Evolutionary conservation across 108 stramenopile genomes (phyloP).

Genomic region (Nitzschia sp.): DNA sequence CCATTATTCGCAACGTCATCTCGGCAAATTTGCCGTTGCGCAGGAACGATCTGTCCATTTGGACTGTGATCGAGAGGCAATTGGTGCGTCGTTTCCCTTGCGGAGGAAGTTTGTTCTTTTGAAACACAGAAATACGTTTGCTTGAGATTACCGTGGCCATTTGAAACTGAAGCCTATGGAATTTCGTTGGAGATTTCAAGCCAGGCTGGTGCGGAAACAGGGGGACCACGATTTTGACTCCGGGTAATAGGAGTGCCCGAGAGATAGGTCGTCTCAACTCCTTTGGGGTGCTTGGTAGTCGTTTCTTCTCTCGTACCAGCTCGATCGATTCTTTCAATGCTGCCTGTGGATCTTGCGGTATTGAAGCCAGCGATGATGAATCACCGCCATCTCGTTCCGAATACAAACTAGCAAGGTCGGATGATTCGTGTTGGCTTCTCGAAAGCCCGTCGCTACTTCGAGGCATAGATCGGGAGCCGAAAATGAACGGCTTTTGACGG

Average conservation of each 20-base stretch:
- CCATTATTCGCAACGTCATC: conserved; percentile 77
- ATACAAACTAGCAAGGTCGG: not conserved
- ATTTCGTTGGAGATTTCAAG: conserved; percentile 17
- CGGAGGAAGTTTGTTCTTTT: conserved; percentile 25
- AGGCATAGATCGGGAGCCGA: not conserved
- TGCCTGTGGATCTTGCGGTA: not conserved
- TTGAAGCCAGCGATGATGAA: not conserved
- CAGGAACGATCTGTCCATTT: conserved; percentile 78
- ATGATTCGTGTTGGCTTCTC: not conserved
- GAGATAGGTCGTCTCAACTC: not conserved
- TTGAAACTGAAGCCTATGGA: conserved; percentile 48
- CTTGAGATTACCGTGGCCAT: conserved; percentile 84
- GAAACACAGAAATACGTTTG: conserved; percentile 49
- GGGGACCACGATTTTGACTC: conserved; percentile 84
- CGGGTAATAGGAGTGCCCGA: conserved; percentile 37
- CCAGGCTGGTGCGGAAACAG: conserved; percentile 59
- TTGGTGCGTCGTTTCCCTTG: conserved; percentile 49
- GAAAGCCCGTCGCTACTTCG: not conserved
- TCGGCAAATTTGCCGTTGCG: conserved; percentile 74
- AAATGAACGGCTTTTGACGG: not conserved
- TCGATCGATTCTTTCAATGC: not conserved
- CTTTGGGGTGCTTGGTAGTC: not conserved
- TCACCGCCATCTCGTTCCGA: not conserved
- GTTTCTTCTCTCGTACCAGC: not conserved
- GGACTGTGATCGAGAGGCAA: conserved; percentile 68